These are phyloP conservation scores for Solanum virginianum DNA, from an alignment of 257 asterid genomes.

Conservation along the genomic window DNA sequence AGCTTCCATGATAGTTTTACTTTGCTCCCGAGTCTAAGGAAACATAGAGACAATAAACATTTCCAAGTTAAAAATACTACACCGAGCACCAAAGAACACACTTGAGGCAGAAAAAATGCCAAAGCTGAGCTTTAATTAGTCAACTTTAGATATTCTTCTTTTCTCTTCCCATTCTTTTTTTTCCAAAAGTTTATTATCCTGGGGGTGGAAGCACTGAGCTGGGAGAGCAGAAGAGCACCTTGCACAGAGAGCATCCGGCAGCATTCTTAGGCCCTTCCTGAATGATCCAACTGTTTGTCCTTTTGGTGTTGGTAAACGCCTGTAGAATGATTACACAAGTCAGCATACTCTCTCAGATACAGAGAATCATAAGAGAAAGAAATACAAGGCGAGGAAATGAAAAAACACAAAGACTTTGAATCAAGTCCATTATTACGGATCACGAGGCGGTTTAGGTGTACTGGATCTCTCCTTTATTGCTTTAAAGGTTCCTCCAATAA, in stretches of 20 bases:
- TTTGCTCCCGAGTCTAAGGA: slow-evolving; percentile 63
- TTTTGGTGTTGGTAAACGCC: slow-evolving; percentile 86
- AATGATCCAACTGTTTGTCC: slow-evolving; percentile 99
- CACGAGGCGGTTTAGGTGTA: slow-evolving; percentile 50
- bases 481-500: slow-evolving; percentile 83
- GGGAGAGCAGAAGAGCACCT: slow-evolving; percentile 28
- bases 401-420: neutral
- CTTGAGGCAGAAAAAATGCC: neutral
- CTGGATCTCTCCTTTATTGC: slow-evolving; percentile 56
- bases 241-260: slow-evolving; percentile 72
- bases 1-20: slow-evolving; percentile 90
- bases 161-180: neutral
- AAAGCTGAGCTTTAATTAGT: neutral
- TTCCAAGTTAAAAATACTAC: neutral
- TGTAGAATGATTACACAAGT: slow-evolving; percentile 22
- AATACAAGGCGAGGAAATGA: slow-evolving; percentile 6
- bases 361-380: neutral
- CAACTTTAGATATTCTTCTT: neutral
- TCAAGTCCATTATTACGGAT: slow-evolving; percentile 52
- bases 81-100: neutral
- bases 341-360: slow-evolving; percentile 1
- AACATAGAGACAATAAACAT: slow-evolving; percentile 9
- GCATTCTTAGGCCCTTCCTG: slow-evolving; percentile 60
- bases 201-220: neutral
- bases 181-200: neutral